Percentiles rank a stretch among this genome's conserved stretches.
Conservation (phyloP, 768 basidiomycete species). For the Russula olivacea region DNA sequence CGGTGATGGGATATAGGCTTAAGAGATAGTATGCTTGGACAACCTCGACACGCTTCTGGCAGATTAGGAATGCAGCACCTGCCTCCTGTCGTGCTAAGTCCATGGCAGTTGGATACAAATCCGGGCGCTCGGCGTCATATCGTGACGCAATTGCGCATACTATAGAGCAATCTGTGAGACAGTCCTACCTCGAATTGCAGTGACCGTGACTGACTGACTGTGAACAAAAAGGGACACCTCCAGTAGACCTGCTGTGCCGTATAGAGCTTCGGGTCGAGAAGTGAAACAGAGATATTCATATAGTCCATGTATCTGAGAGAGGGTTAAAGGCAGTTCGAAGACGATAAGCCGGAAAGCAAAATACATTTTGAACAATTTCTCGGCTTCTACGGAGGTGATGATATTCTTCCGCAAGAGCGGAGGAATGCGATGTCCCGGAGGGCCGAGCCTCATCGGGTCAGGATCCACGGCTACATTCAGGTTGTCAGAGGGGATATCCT, state of each 20-base stretch:
- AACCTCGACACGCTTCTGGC: constrained; percentile 78
- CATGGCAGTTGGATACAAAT: constrained; percentile 65
- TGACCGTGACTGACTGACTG: constrained; percentile 61
- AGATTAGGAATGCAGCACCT: constrained; percentile 65
- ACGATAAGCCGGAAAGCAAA: not conserved
- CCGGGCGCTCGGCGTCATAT: constrained; percentile 61
- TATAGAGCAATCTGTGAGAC: constrained; percentile 27
- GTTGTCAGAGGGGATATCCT: not conserved
- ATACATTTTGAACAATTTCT: constrained; percentile 26
- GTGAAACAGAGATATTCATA: constrained; percentile 75
- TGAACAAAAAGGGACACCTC: constrained; percentile 88
- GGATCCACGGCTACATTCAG: constrained; percentile 12
- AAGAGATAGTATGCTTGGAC: constrained; percentile 77
- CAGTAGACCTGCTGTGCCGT: constrained; percentile 76
- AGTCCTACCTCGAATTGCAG: not conserved
- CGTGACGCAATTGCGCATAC: constrained; percentile 88
- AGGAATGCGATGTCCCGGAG: constrained; percentile 20
- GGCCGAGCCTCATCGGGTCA: constrained; percentile 13
- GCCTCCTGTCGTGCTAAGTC: constrained; percentile 71
- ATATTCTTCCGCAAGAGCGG: constrained; percentile 23
- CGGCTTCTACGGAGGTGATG: constrained; percentile 24
- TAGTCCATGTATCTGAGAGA: constrained; percentile 44
- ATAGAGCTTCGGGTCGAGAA: constrained; percentile 79
- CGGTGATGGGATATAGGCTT: constrained; percentile 68
- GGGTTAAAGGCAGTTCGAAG: not conserved